Conservation (phyloP, 1,284 basidiomycete species). For the Leccinum holopus region DNA sequence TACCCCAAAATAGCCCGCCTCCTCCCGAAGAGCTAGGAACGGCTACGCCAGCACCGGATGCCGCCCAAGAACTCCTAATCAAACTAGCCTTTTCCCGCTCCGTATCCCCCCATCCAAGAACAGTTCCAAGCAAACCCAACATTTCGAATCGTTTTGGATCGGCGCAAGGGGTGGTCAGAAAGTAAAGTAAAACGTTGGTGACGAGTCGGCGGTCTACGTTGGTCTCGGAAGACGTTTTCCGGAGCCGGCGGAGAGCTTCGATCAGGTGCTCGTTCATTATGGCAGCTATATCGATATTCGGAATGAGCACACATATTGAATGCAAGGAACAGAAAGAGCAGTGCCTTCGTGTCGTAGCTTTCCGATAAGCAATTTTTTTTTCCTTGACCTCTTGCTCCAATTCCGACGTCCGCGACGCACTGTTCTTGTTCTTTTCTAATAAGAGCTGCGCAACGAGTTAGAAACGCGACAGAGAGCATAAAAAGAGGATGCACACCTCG, state of each 20-base stretch:
- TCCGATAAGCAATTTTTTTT: slow-evolving; percentile 84
- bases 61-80: slow-evolving; percentile 44
- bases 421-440: slow-evolving; percentile 72
- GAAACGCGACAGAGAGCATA: not conserved
- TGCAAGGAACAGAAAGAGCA: not conserved
- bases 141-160: slow-evolving; percentile 98
- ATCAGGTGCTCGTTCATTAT: slow-evolving; percentile 98
- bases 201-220: slow-evolving; percentile 94
- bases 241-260: slow-evolving; percentile 91
- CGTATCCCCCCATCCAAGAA: slow-evolving; percentile 87
- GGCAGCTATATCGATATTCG: slow-evolving; percentile 56
- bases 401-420: slow-evolving; percentile 62
- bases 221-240: slow-evolving; percentile 80
- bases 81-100: slow-evolving; percentile 88
- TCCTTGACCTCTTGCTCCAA: slow-evolving; percentile 93
- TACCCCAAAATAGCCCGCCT: slow-evolving; percentile 49
- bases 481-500: slow-evolving; percentile 55
- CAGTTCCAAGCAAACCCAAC: slow-evolving; percentile 83
- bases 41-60: slow-evolving; percentile 42
- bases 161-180: slow-evolving; percentile 85
- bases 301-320: slow-evolving; percentile 35
- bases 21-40: slow-evolving; percentile 18
- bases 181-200: slow-evolving; percentile 92
- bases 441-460: slow-evolving; percentile 45
- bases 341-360: slow-evolving; percentile 90